Evolutionary conservation across 352 stramenopile genomes (phyloP), one percentile per base, ranked within the genome.

Genomic region (Globisporangium cylindrosporum): DNA sequence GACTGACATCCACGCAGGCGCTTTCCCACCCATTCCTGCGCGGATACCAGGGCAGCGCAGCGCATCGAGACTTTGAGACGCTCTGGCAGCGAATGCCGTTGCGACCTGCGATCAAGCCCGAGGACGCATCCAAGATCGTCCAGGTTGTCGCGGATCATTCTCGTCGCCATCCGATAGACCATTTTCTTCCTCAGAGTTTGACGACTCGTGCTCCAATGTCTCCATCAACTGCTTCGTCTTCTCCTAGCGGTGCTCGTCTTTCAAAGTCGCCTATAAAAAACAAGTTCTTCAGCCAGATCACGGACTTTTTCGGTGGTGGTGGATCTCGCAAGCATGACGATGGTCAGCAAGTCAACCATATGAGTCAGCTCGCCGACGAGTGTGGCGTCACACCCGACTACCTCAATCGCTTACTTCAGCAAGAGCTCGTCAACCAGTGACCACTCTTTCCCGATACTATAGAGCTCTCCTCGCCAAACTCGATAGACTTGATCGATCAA

Each of bases 11-110:
- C 0, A 73, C 90, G 8, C 69, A 97, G 71, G 92, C 95, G 7
- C 73, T 99, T 15, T 69, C 82, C 9, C 96, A 99, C 76, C 93
- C 94, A 0, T 99, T 94, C 38, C 69, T 95, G 34, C 69, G 64
- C 18, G 76, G 69, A 0, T 95, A 95, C 64, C 62, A 41, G 1
- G 69, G 57, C 29, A 88, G 64, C 56, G 15, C 59, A 0, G 67
- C 59, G 0, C 84, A 81, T 32, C 55, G 51, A 0, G 61, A 70
- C 8, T 93, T 93, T 62, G 63, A 69, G 0, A 34, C 53, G 0
- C 22, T 73, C 1, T 93, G 85, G 85, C 60, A 73, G 34, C 69
- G 67, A n/a, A 64, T 91, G 20, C 69, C 68, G 1, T 57, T 89
- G 27, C 62, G 60, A 1, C n/a, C 53, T 2, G 67, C 53, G 43